Base-by-base conservation (phyloP, 1,139 yeast species). In the Blastobotrys serpentis region DNA sequence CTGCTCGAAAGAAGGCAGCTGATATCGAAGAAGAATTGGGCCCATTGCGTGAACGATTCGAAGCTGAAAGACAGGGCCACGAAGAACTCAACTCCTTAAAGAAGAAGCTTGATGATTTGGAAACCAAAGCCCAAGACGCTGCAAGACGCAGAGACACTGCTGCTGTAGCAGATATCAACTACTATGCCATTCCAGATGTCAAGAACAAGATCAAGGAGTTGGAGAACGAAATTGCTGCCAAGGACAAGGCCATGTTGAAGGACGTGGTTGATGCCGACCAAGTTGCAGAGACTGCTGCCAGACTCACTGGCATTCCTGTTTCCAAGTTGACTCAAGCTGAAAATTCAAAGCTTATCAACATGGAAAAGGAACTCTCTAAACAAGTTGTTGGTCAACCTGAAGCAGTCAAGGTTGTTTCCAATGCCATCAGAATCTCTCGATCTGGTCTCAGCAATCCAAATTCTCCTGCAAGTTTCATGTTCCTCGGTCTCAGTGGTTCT, bases 281-380 rank as follows among this genome's bases (percentile, higher is more conserved):
- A 58, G 94, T 92, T 59, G 87, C 97, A 25, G 98, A 92, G 69
- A 92, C 98, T 25, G 97, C 97, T 23, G 98, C 98, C 2, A 80
- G 96, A 65, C 77, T 94, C 60, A 92, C 98, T 10, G 98, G 98
- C 65, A 90, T 92, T 54, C 98, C 98, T n/a, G 98, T 92, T n/a
- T 80, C 86, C 56, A 92, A 92, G 70, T 78, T 92, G 62, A 86
- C 96, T 2, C 96, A 89, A 71, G 95, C 97, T 25, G 99, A 92
- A 69, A 92, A 92, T 68, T 74, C 88, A 51, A 90, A 90, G 72
- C 82, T 92, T 64, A 88, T 92, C 63, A 86, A 85, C 63, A 92
- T 92, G 98, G 99, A 92, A 71, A 82, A 77, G 58, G 95, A 81
- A 54, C 77, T 92, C 52, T 76, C 95, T 25, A 72, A 79, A 23